These are phyloP conservation scores for Calamus simplicifolius DNA, from an alignment of 176 grass and related monocot genomes.

Conservation along the genomic window DNA sequence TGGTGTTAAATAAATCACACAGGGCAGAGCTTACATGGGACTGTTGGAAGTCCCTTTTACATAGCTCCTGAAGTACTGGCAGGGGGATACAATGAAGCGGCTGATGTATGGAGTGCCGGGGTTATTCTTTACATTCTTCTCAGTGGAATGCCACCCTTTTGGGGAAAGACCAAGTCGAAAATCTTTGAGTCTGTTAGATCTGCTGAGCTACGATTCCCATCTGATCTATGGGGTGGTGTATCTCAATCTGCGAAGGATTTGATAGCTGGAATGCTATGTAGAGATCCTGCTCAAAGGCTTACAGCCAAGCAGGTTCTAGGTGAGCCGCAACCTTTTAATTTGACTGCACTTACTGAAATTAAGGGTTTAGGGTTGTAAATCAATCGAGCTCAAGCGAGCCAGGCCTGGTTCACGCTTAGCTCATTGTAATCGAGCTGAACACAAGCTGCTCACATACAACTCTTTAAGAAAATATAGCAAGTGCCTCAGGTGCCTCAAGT, in stretches of 20 bases:
- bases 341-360: no score
- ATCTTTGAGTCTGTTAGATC: slow-evolving; percentile 86
- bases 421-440: no score
- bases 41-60: slow-evolving; percentile 91
- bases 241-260: slow-evolving; percentile 78
- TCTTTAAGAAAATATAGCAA: no score
- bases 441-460: no score
- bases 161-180: slow-evolving; percentile 86
- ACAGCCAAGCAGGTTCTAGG: slow-evolving; percentile 67
- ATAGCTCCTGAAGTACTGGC: slow-evolving; percentile 91
- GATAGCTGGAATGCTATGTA: slow-evolving; percentile 56
- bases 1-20: slow-evolving; percentile 8
- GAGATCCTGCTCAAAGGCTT: slow-evolving; percentile 55
- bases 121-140: slow-evolving; percentile 96
- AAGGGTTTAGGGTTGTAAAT: no score
- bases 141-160: slow-evolving; percentile 80
- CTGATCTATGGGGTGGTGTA: slow-evolving; percentile 65
- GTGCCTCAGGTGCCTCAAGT: no score
- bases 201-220: slow-evolving; percentile 64
- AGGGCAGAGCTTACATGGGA: slow-evolving; percentile 83
- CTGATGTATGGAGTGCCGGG: slow-evolving; percentile 83
- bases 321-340: slow-evolving; percentile 17
- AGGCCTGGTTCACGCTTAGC: no score
- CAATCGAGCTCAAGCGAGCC: no score
- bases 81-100: slow-evolving; percentile 78